A percentile compares a stretch with the other conserved stretches of the same genome.
Evolutionary conservation across 495 filamentous ascomycete species (phyloP).

Genomic region (Penicillium daleae): DNA sequence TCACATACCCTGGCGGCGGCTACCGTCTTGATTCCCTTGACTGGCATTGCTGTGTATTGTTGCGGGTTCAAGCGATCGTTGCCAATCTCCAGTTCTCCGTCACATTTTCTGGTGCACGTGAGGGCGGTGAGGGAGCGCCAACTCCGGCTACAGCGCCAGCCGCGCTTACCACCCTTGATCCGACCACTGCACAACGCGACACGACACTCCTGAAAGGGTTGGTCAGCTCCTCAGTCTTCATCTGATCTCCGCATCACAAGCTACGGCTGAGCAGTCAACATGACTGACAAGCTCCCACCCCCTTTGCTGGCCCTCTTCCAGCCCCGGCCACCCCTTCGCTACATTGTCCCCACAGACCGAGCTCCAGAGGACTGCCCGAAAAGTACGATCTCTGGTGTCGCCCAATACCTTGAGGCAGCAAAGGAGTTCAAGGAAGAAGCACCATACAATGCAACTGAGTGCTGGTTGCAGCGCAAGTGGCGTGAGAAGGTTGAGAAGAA

Average conservation of each 20-base stretch:
- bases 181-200: conserved; percentile 26
- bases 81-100: conserved; percentile 10
- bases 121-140: conserved; percentile 29
- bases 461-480: conserved; percentile 85
- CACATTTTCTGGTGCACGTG: conserved; percentile 35
- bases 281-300: conserved; percentile 95
- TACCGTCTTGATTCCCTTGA: conserved; percentile 59
- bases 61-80: background rate
- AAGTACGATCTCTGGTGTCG: conserved; percentile 69
- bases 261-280: conserved; percentile 41
- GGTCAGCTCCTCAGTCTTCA: conserved; percentile 18
- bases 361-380: conserved; percentile 78
- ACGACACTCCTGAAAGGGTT: conserved; percentile 26
- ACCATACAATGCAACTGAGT: conserved; percentile 84
- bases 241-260: conserved; percentile 10
- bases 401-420: conserved; percentile 70
- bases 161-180: conserved; percentile 19
- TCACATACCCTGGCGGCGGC: conserved; percentile 44
- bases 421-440: conserved; percentile 70
- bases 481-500: conserved; percentile 79
- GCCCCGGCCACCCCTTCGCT: conserved; percentile 88
- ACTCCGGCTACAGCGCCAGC: conserved; percentile 19
- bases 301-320: conserved; percentile 93
- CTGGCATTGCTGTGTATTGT: conserved; percentile 61
- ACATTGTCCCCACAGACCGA: conserved; percentile 80